These are phyloP conservation scores for Quercus tomentella DNA, from an alignment of 331 rosid species.

Conservation along the genomic window DNA sequence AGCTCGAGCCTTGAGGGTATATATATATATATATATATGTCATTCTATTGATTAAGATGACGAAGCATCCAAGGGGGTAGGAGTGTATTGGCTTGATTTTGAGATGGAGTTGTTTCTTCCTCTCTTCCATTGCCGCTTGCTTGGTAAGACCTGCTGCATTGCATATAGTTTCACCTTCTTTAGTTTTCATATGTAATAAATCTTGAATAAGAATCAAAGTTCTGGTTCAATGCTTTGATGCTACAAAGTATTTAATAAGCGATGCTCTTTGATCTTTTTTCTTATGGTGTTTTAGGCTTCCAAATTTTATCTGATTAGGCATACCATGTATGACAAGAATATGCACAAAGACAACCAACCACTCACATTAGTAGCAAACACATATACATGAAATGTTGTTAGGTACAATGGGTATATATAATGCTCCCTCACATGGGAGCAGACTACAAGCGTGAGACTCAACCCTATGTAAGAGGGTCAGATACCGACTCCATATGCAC, in stretches of 20 bases:
- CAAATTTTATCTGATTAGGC: background rate
- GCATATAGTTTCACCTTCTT: background rate
- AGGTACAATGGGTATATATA: no score
- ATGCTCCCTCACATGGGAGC: no score
- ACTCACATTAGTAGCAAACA: no score
- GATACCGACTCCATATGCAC: no score
- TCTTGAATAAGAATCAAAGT: no score
- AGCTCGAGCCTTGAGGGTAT: background rate
- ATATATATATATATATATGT: background rate
- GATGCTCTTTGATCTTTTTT: background rate
- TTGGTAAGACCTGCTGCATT: slow-evolving; percentile 27
- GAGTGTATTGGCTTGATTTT: slow-evolving; percentile 10
- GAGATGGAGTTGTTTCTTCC: slow-evolving; percentile 20
- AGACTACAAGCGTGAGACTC: no score
- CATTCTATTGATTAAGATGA: slow-evolving; percentile 35
- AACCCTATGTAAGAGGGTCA: no score
- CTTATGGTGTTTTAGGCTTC: background rate
- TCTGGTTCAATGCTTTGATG: no score
- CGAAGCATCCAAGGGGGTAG: slow-evolving; percentile 75
- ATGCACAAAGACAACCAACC: background rate
- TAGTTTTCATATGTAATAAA: no score
- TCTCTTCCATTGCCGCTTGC: slow-evolving; percentile 7
- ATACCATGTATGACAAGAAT: background rate
- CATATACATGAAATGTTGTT: no score
- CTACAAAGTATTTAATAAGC: background rate